These are phyloP conservation scores for Colletotrichum sp. DNA, from an alignment of 2,329 filamentous ascomycete species.

Conservation along the genomic window DNA sequence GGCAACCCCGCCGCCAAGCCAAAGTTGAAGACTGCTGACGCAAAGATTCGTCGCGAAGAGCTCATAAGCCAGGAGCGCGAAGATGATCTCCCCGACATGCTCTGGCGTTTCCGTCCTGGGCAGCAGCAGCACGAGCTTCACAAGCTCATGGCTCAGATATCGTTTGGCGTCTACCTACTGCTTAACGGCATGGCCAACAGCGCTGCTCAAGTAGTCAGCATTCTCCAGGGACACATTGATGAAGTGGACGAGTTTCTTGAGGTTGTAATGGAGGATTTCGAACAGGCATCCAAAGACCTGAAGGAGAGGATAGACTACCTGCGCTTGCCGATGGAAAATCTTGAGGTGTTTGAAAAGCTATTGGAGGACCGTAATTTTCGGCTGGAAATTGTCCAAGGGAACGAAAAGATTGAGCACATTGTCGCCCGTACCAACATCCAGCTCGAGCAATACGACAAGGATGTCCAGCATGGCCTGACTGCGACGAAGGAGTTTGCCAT, in stretches of 20 bases:
- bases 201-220: slow-evolving; percentile 84
- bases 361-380: slow-evolving; percentile 85
- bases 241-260: slow-evolving; percentile 93
- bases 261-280: slow-evolving; percentile 82
- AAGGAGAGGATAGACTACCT: slow-evolving; percentile 79
- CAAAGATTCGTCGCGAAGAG: slow-evolving; percentile 65
- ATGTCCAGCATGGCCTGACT: slow-evolving; percentile 78
- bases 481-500: slow-evolving; percentile 77
- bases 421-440: slow-evolving; percentile 77
- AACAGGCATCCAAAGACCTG: slow-evolving; percentile 78
- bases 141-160: slow-evolving; percentile 90
- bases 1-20: slow-evolving; percentile 51
- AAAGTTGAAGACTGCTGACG: slow-evolving; percentile 57
- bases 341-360: slow-evolving; percentile 84
- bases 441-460: slow-evolving; percentile 78
- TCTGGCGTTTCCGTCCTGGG: slow-evolving; percentile 77
- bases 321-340: slow-evolving; percentile 82
- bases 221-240: slow-evolving; percentile 90
- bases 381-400: slow-evolving; percentile 80
- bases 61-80: slow-evolving; percentile 72
- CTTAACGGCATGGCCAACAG: slow-evolving; percentile 87
- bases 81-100: slow-evolving; percentile 72
- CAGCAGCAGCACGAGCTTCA: slow-evolving; percentile 86
- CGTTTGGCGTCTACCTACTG: slow-evolving; percentile 89
- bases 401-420: slow-evolving; percentile 90